These are phyloP conservation scores for Hypoxylon sp. DNA, from an alignment of 2,329 filamentous ascomycete species.

Conservation along the genomic window DNA sequence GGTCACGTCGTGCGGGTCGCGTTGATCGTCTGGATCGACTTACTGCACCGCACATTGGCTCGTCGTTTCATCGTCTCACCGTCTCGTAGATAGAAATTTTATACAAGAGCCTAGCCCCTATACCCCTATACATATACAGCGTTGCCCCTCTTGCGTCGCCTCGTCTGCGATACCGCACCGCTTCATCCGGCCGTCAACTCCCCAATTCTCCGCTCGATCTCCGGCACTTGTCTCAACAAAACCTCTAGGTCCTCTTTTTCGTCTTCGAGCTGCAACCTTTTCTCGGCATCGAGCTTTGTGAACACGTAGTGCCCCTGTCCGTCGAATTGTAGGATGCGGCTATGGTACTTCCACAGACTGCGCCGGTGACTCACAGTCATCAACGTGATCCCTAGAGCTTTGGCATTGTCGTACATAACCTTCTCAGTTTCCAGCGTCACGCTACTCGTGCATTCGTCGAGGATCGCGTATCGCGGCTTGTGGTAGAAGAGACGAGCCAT, in stretches of 20 bases:
- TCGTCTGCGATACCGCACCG: constrained; percentile 1
- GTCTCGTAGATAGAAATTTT: not conserved
- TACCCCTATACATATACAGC: constrained; percentile 7
- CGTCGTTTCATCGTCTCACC: not conserved
- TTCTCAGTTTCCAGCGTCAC: constrained; percentile 96
- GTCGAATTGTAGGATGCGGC: constrained; percentile 93
- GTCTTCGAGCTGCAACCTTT: constrained; percentile 85
- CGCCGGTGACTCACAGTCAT: constrained; percentile 95
- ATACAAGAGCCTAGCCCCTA: constrained; percentile 5
- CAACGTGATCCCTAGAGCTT: constrained; percentile 87
- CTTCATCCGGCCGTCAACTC: constrained; percentile 70
- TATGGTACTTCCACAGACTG: constrained; percentile 96
- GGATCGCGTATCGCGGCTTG: constrained; percentile 87
- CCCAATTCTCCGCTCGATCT: constrained; percentile 82
- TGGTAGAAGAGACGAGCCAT: constrained; percentile 98
- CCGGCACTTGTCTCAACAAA: constrained; percentile 82
- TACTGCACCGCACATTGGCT: not conserved
- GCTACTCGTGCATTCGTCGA: constrained; percentile 94
- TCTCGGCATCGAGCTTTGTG: constrained; percentile 86
- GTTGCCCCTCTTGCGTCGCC: constrained; percentile 7
- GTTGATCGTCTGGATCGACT: not conserved
- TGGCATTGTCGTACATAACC: constrained; percentile 97
- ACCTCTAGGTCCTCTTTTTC: constrained; percentile 95
- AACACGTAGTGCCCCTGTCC: constrained; percentile 93
- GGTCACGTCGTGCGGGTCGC: not conserved